Evolutionary conservation across 345 rosid genomes (phyloP), one percentile per base, ranked within the genome.

Genomic region (Populus ilicifolia): DNA sequence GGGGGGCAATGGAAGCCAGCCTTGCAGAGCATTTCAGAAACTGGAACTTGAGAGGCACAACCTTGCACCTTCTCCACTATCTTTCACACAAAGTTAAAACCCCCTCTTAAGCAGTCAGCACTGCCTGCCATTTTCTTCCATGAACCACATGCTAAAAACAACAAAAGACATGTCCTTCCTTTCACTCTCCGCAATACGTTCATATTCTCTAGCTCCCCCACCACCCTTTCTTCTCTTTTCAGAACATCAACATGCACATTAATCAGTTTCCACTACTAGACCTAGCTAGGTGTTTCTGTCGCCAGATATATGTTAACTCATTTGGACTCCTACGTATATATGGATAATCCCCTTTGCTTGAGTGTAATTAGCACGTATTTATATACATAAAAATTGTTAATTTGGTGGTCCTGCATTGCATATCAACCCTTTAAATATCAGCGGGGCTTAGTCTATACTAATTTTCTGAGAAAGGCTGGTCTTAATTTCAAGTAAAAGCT

Each of bases 1-100:
- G 77, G 87, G 8, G 82, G 90, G 23, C 92, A 87, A 59, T 94
- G 98, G 98, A 90, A 86, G 85, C 98, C 97, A 86, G 91, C 93
- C 77, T 88, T 92, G 63, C 90, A 88, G 72, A 94, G 91, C 90
- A 94, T 94, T 83, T 88, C 92, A 5, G 98, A 94, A 79, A 23
- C 83, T 79, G 90, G 90, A 77, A 80, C 77, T 81, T 88, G 87
- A 85, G 74, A 23, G 12, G 12, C 61, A 43, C 35, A 7, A 16
- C 25, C 74, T 14, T 4, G 27, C 72, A 23, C 21, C 17, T 39
- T 29, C 46, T 13, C 30, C 30, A 23, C 16, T 61, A 21, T 61
- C 66, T 23, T 50, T 1, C 56, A 17, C 12, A 12, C 29, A 73
- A 73, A 17, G 16, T 6, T 38, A 71, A 27, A 38, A 27, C 29